These are phyloP conservation scores for Dentipellis fragilis DNA, from an alignment of 768 basidiomycete species.

Conservation along the genomic window DNA sequence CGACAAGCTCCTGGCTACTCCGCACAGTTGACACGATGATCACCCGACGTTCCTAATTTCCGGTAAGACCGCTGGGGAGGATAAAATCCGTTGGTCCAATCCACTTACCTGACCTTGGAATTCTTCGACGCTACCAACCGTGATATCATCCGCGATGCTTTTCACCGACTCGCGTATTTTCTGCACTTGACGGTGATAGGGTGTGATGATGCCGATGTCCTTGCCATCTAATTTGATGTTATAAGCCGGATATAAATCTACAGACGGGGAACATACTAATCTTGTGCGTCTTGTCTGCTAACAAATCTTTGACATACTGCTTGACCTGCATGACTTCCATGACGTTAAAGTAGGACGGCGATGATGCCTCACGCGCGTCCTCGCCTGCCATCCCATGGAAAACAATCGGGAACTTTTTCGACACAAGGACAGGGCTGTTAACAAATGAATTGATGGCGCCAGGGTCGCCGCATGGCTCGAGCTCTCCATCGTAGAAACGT, in stretches of 20 bases:
- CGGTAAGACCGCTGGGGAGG: not conserved
- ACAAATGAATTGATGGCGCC: slow-evolving; percentile 19
- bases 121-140: slow-evolving; percentile 58
- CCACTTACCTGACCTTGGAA: slow-evolving; percentile 39
- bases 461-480: slow-evolving; percentile 36
- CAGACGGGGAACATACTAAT: slow-evolving; percentile 24
- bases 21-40: slow-evolving; percentile 33
- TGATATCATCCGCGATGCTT: slow-evolving; percentile 24
- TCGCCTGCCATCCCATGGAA: slow-evolving; percentile 56
- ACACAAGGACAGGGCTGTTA: slow-evolving; percentile 21
- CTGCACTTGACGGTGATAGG: slow-evolving; percentile 49
- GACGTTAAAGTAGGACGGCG: slow-evolving; percentile 66
- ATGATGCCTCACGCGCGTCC: slow-evolving; percentile 54
- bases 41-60: slow-evolving; percentile 25
- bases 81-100: slow-evolving; percentile 13
- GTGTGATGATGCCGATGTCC: slow-evolving; percentile 51
- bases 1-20: slow-evolving; percentile 22
- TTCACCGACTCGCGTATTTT: slow-evolving; percentile 34
- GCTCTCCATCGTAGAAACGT: slow-evolving; percentile 45
- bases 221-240: slow-evolving; percentile 23
- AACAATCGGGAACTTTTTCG: slow-evolving; percentile 35
- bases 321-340: slow-evolving; percentile 47
- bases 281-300: slow-evolving; percentile 15
- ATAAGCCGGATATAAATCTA: not conserved
- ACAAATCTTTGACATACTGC: slow-evolving; percentile 26